Base-by-base conservation (phyloP, 2,329 filamentous ascomycete genomes). In the Fusarium anthophilum region DNA sequence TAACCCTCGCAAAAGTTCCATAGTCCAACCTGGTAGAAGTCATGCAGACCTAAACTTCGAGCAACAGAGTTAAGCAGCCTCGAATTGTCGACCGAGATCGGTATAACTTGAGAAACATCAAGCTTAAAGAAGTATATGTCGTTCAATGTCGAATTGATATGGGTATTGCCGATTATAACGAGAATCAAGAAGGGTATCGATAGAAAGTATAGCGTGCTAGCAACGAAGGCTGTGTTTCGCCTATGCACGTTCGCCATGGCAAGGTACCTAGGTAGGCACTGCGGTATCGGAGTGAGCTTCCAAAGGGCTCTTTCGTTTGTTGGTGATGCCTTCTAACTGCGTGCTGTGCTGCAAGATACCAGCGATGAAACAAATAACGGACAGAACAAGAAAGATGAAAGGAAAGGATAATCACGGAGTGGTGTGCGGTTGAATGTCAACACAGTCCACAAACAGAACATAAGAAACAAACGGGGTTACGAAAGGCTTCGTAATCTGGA, bases 1-100 rank as follows among this genome's bases (percentile, higher is more conserved):
- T 95, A 97, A 26, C 95, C 95, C 81, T 97, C 94, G 82, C 96
- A 98, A 82, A 93, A 98, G 68, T 91, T 92, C 96, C 96, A 98
- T 45, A 98, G 84, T 11, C 95, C 95, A 35, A 97, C 93, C 78
- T 95, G 93, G 83, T 98, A 98, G 83, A 97, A 98, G 82, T 98
- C 96, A 81, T 97, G 94, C 55, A 98, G 87, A 37, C 95, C 96
- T 61, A 98, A 86, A 28, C 92, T 94, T 58, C 94, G 91, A 8
- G 95, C 94, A 74, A 98, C 95, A 51, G 91, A 94, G 85, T 97
- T 97, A 82, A 97, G 92, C 51, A 98, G 87, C 30, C 88, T 84
- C 15, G 91, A 90, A 80, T 95, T 92, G 47, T 92, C 92, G 22
- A 94, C 89, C 10, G 89, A 90, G 39, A 90, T 85, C 0, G 93